A percentile compares a stretch with the other conserved stretches of the same genome.
Conservation (phyloP, 2,329 filamentous ascomycete species). For the Fusarium nodosum region DNA sequence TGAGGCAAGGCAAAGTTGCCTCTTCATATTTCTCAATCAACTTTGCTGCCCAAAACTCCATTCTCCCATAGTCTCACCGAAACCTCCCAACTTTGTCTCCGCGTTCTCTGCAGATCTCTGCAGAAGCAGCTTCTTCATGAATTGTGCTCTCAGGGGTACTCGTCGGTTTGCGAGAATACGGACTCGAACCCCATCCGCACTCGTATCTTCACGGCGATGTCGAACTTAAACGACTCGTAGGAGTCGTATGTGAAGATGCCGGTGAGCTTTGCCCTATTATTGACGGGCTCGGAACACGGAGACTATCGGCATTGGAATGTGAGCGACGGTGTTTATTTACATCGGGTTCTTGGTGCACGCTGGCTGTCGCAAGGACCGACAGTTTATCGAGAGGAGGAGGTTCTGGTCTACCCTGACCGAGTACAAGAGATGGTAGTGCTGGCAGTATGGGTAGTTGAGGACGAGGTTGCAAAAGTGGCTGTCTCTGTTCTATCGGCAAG, state of each 20-base stretch:
- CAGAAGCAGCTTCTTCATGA: constrained; percentile 18
- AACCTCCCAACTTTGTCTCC: background rate
- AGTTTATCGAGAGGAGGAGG: constrained; percentile 52
- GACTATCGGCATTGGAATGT: constrained; percentile 42
- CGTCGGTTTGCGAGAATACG: constrained; percentile 20
- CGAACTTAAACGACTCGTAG: constrained; percentile 44
- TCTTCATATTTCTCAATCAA: constrained; percentile 6
- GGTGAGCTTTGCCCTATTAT: constrained; percentile 42
- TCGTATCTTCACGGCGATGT: constrained; percentile 45
- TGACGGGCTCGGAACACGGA: constrained; percentile 45
- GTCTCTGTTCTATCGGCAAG: constrained; percentile 41
- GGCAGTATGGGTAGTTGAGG: constrained; percentile 40
- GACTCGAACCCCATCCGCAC: constrained; percentile 40
- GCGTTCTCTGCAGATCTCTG: background rate
- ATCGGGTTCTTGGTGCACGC: constrained; percentile 50
- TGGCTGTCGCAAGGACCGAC: constrained; percentile 57
- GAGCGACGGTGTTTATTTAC: constrained; percentile 42
- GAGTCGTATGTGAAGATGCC: constrained; percentile 41
- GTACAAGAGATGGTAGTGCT: constrained; percentile 43
- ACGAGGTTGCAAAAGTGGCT: constrained; percentile 43
- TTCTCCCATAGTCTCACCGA: constrained; percentile 11
- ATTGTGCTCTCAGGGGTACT: constrained; percentile 12
- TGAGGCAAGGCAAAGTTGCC: constrained; percentile 7
- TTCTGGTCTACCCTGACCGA: constrained; percentile 45
- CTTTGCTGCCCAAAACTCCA: background rate